Percentiles rank a stretch among this genome's conserved stretches.
phyloP scores from a whole-genome alignment of 768 basidiomycete genomes.

The Filobasidium floriforme region DNA sequence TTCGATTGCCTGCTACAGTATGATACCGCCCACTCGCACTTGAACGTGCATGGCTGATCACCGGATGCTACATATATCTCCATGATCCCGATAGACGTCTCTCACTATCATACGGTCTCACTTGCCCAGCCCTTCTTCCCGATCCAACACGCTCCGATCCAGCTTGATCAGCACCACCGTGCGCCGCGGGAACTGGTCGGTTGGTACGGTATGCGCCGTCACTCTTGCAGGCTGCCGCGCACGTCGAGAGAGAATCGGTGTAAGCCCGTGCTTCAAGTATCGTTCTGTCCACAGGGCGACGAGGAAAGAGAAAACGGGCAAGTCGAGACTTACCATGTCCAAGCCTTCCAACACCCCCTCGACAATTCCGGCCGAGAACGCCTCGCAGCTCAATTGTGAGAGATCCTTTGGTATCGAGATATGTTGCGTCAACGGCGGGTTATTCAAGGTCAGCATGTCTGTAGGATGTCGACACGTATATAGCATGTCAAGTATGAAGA shows the following conservation, averaged over 20 bases:
- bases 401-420: slow-evolving; percentile 92
- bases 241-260: too few relatives aligned
- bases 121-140: slow-evolving; percentile 78
- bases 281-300: slow-evolving; percentile 44
- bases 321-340: slow-evolving; percentile 65
- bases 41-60: too few relatives aligned
- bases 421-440: slow-evolving; percentile 79
- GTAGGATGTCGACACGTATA: neutral
- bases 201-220: slow-evolving; percentile 89
- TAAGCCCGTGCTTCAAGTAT: too few relatives aligned
- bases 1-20: too few relatives aligned
- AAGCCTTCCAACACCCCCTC: slow-evolving; percentile 73
- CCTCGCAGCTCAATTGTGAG: slow-evolving; percentile 90
- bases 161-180: slow-evolving; percentile 97
- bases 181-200: slow-evolving; percentile 65
- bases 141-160: slow-evolving; percentile 82
- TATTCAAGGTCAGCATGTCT: slow-evolving; percentile 99
- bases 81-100: too few relatives aligned
- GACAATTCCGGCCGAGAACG: slow-evolving; percentile 92
- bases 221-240: slow-evolving; percentile 79
- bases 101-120: slow-evolving; percentile 27
- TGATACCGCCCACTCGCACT: too few relatives aligned
- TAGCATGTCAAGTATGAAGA: too few relatives aligned
- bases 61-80: too few relatives aligned
- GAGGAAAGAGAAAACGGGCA: slow-evolving; percentile 3